phyloP scores from a whole-genome alignment of 805 yeast species.

The Candida golubevii region DNA sequence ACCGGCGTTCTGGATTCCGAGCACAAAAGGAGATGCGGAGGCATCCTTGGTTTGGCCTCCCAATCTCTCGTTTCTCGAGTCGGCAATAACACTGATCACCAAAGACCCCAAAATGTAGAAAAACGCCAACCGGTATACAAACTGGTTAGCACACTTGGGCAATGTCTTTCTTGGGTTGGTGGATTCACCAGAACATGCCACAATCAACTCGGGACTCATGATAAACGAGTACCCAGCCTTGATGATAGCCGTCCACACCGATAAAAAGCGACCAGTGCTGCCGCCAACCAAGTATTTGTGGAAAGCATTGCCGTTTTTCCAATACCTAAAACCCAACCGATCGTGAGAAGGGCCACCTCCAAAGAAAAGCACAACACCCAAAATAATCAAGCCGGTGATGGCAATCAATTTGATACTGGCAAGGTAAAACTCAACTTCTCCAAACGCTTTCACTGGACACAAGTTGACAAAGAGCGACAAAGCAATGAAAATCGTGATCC shows the following conservation, averaged over 20 bases:
- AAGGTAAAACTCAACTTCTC: slow-evolving; percentile 18
- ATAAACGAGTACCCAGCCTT: slow-evolving; percentile 27
- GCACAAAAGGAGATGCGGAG: slow-evolving; percentile 74
- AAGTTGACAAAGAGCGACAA: slow-evolving; percentile 11
- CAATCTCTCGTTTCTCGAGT: slow-evolving; percentile 24
- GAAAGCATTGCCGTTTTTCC: slow-evolving; percentile 28
- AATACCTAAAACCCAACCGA: slow-evolving; percentile 19
- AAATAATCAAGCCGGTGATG: slow-evolving; percentile 18
- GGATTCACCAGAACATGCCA: slow-evolving; percentile 55
- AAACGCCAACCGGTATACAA: slow-evolving; percentile 47
- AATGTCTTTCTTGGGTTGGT: slow-evolving; percentile 55
- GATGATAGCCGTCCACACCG: slow-evolving; percentile 24
- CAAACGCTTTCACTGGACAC: slow-evolving; percentile 16
- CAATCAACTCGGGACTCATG: slow-evolving; percentile 49
- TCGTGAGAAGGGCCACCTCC: slow-evolving; percentile 21
- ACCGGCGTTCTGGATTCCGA: slow-evolving; percentile 69
- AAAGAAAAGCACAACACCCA: slow-evolving; percentile 19
- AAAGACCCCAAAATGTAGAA: slow-evolving; percentile 39
- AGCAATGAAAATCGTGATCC: slow-evolving; percentile 32
- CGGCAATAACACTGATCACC: slow-evolving; percentile 37
- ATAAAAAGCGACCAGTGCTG: slow-evolving; percentile 20
- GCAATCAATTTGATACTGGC: slow-evolving; percentile 19
- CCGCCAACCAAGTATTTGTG: slow-evolving; percentile 39
- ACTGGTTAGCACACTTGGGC: slow-evolving; percentile 58
- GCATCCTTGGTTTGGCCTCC: slow-evolving; percentile 35